Conservation (phyloP, 805 yeast species). For the Candida morakotiae region DNA sequence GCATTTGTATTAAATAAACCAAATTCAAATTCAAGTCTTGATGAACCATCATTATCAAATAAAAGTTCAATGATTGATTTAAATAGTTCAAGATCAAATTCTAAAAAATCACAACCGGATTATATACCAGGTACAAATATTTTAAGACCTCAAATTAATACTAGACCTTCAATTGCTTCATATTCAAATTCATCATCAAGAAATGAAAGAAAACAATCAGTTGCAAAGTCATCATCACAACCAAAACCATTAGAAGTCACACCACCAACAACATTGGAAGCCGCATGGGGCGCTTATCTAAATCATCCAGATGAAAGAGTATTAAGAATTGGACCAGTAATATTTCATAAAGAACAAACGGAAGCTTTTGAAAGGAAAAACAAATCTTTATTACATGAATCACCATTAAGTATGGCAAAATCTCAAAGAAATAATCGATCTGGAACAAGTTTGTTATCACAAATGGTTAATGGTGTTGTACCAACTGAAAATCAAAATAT, state of each 20-base stretch:
- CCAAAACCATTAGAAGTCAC: conserved; percentile 35
- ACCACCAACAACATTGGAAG: conserved; percentile 50
- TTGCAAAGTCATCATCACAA: conserved; percentile 13
- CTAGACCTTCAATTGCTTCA: conserved; percentile 18
- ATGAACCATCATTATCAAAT: conserved; percentile 16
- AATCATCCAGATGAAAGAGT: conserved; percentile 58
- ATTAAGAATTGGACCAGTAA: conserved; percentile 51
- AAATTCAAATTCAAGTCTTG: conserved; percentile 21
- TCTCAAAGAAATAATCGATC: conserved; percentile 18
- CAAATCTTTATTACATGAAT: conserved; percentile 54
- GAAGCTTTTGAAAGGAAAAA: conserved; percentile 53
- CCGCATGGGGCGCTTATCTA: conserved; percentile 55
- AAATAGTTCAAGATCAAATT: conserved; percentile 19
- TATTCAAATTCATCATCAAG: conserved; percentile 15
- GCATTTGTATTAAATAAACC: conserved; percentile 34
- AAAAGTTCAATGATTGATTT: conserved; percentile 10
- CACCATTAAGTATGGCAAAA: conserved; percentile 46
- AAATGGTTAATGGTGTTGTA: conserved; percentile 31
- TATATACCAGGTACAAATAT: conserved; percentile 58
- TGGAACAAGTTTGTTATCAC: conserved; percentile 29
- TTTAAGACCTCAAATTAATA: conserved; percentile 46
- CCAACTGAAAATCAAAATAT: conserved; percentile 31
- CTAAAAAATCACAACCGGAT: conserved; percentile 35
- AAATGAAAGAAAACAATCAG: conserved; percentile 9
- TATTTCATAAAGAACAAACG: conserved; percentile 40